Conservation (phyloP, 164 flowering plant species). For the Warburgia ugandensis region DNA sequence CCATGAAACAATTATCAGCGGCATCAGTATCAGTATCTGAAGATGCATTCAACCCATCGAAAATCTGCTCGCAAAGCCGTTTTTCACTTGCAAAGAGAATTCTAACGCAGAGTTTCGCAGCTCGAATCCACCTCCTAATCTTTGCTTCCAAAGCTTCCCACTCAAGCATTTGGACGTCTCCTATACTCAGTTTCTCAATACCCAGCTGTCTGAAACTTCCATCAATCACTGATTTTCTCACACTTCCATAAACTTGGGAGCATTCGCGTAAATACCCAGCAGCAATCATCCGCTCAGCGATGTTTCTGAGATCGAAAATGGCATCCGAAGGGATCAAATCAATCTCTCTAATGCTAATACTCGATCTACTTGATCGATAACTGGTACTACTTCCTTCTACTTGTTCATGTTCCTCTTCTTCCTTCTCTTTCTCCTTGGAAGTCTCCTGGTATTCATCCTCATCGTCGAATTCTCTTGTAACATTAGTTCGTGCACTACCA, state of each 20-base stretch:
- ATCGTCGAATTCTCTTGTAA: constrained; percentile 11
- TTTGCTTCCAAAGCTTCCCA: constrained; percentile 65
- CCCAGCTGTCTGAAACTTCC: constrained; percentile 46
- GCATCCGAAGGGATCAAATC: constrained; percentile 64
- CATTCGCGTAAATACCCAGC: constrained; percentile 71
- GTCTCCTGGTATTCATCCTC: constrained; percentile 9
- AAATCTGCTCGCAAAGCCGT: constrained; percentile 29
- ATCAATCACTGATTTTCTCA: constrained; percentile 53
- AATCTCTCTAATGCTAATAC: constrained; percentile 60
- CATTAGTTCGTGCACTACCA: constrained; percentile 4
- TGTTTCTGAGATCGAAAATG: constrained; percentile 48
- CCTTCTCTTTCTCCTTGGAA: constrained; percentile 6
- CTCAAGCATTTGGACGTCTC: constrained; percentile 62
- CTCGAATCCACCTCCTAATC: constrained; percentile 81
- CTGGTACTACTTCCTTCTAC: constrained; percentile 21
- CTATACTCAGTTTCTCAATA: constrained; percentile 69
- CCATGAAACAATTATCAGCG: constrained; percentile 69
- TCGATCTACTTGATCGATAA: constrained; percentile 33
- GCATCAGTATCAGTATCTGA: constrained; percentile 6
- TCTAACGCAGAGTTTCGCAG: constrained; percentile 62
- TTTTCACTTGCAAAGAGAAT: constrained; percentile 42
- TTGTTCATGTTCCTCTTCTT: constrained; percentile 6
- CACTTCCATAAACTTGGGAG: constrained; percentile 71
- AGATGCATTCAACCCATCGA: constrained; percentile 22
- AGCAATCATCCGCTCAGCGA: constrained; percentile 73